Percentiles rank a stretch among this genome's conserved stretches.
phyloP scores from a whole-genome alignment of 257 asterid species.

The Paulownia fortunei region DNA sequence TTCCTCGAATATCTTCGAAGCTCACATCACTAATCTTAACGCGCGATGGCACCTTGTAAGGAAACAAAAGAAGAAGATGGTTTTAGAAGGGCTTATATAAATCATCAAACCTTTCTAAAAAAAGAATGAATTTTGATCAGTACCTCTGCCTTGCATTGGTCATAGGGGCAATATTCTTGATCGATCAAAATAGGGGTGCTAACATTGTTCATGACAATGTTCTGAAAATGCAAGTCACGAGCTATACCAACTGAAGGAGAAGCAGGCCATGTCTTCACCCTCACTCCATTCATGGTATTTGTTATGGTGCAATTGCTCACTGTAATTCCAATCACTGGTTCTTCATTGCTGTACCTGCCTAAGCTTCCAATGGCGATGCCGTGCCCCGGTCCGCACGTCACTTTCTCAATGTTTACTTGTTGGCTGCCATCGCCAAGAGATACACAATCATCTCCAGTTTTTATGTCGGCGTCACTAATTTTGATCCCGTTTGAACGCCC shows the following conservation, averaged over 20 bases:
- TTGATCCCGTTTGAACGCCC: constrained; percentile 34
- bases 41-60: constrained; percentile 29
- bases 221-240: constrained; percentile 30
- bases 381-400: constrained; percentile 54
- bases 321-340: constrained; percentile 34
- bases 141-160: constrained; percentile 31
- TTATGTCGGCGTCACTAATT: constrained; percentile 29
- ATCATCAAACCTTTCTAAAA: neutral
- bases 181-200: constrained; percentile 43
- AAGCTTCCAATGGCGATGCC: constrained; percentile 54
- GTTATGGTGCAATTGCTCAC: constrained; percentile 42
- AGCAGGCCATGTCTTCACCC: constrained; percentile 47
- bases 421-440: constrained; percentile 44
- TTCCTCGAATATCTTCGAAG: constrained; percentile 40
- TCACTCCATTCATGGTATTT: constrained; percentile 40
- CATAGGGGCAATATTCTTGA: constrained; percentile 44
- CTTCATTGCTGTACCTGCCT: constrained; percentile 38
- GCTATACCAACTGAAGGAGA: constrained; percentile 35
- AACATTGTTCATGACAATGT: constrained; percentile 44
- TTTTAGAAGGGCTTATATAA: neutral
- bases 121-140: neutral
- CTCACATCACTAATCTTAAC: constrained; percentile 46
- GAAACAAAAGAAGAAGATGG: neutral
- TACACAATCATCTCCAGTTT: constrained; percentile 55
- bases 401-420: constrained; percentile 31